Base-by-base conservation (phyloP, 805 yeast species). In the Lachancea lanzarotensis region DNA sequence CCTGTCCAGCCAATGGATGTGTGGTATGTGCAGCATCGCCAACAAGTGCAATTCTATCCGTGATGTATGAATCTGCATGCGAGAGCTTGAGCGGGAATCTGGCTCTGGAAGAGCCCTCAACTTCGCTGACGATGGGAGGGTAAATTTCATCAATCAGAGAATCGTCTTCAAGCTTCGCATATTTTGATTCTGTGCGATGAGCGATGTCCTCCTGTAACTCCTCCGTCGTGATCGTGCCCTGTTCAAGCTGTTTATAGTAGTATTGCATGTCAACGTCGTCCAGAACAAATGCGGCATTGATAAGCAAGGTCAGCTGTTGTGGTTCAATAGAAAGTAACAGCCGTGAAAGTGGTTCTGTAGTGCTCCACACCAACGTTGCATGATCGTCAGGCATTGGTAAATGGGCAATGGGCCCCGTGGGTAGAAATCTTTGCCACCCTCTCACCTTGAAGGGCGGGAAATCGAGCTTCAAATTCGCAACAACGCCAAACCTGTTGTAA, bases 1-100 rank as follows among this genome's bases (percentile, higher is more conserved):
- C 98, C 66, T 93, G 98, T 9, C 98, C 98, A 3, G 97, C 97
- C 48, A 93, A 72, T 2, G 98, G 98, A 62, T 93, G 98, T 1
- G 96, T 87, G 0, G 97, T 84, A 56, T 93, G 98, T 0, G 98
- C 98, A 1, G 98, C 98, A 66, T 93, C 98, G 20, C 98, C 98
- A 9, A 91, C 85, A n/a, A 93, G 68, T 0, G 97, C 98, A 26
- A 91, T 75, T 52, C 98, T 73, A 3, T 85, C 90, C 2, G 79
- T 79, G 16, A 87, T 79, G 60, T 93, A 93, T 1, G 84, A 76
- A 57, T 93, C 98, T 2, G 96, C 95, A 60, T 93, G 97, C 17
- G 89, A 80, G 69, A 91, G 66, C 53, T 82, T 81, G 52, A 93
- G 70, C 18, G 98, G 98, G 70, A 93, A 93, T 38, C 84, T 73